Conservation (phyloP, 805 yeast genomes). For the Teunomyces stri region DNA sequence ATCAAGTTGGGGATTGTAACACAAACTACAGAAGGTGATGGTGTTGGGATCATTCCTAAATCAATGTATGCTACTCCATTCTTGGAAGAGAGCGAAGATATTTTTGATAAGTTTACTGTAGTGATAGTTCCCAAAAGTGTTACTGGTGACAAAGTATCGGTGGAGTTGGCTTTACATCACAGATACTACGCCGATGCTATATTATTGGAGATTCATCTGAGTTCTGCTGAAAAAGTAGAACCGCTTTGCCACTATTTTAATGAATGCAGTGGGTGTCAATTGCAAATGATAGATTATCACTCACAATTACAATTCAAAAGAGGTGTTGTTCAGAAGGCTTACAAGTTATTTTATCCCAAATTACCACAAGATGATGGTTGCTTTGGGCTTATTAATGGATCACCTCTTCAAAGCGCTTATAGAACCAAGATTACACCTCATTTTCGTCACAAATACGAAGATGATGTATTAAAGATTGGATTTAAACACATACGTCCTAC, state of each 20-base stretch:
- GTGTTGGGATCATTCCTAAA: slow-evolving; percentile 31
- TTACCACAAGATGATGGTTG: slow-evolving; percentile 5
- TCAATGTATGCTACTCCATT: slow-evolving; percentile 15
- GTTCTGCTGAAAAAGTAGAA: neutral
- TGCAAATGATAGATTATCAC: slow-evolving; percentile 39
- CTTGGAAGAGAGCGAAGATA: slow-evolving; percentile 11
- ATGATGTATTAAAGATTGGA: slow-evolving; percentile 23
- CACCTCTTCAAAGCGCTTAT: slow-evolving; percentile 39
- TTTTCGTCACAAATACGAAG: slow-evolving; percentile 14
- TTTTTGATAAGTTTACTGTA: slow-evolving; percentile 18
- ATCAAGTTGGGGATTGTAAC: slow-evolving; percentile 20
- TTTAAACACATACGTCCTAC: slow-evolving; percentile 25
- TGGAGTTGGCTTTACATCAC: slow-evolving; percentile 29
- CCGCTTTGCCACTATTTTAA: slow-evolving; percentile 33
- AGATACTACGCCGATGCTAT: slow-evolving; percentile 29
- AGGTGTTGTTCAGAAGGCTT: slow-evolving; percentile 32
- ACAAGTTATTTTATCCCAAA: slow-evolving; percentile 30
- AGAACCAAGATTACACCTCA: slow-evolving; percentile 45
- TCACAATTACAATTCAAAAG: slow-evolving; percentile 36
- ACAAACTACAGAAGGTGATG: slow-evolving; percentile 35
- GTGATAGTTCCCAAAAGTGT: slow-evolving; percentile 37
- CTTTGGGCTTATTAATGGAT: slow-evolving; percentile 29
- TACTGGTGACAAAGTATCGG: slow-evolving; percentile 36
- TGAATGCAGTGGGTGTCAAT: slow-evolving; percentile 41
- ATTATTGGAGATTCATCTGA: slow-evolving; percentile 16